A percentile compares a stretch with the other conserved stretches of the same genome.
Conservation (phyloP, 1,284 basidiomycete species). For the Rhodotorula sp. region DNA sequence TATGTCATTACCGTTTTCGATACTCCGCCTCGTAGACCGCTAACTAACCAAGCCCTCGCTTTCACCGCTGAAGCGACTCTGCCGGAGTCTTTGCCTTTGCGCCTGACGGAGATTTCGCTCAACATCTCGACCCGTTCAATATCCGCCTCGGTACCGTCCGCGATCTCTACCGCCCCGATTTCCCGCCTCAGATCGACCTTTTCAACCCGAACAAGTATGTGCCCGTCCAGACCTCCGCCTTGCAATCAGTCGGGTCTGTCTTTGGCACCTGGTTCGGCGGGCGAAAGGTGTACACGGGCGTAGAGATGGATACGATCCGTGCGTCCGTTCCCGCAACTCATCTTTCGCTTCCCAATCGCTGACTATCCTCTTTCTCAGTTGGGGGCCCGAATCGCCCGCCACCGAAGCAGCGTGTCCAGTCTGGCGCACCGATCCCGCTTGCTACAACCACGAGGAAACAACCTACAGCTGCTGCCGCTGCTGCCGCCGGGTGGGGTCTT, state of each 20-base stretch:
- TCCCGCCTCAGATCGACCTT: conserved; percentile 21
- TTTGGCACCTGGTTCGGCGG: conserved; percentile 34
- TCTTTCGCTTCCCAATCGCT: background rate
- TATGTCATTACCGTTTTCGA: background rate
- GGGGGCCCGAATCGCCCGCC: conserved; percentile 37
- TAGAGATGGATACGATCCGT: conserved; percentile 36
- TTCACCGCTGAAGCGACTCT: conserved; percentile 13
- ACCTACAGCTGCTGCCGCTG: background rate
- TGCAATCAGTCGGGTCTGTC: conserved; percentile 20
- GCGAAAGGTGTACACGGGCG: conserved; percentile 30
- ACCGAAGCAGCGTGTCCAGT: conserved; percentile 19
- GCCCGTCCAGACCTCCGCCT: conserved; percentile 19
- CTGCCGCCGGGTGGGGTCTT: background rate
- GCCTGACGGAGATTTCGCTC: conserved; percentile 37
- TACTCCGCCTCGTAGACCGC: background rate
- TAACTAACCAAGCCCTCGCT: too few relatives aligned
- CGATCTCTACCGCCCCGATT: conserved; percentile 31
- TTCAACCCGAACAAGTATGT: conserved; percentile 25
- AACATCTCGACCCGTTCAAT: conserved; percentile 34
- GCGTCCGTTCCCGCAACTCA: background rate
- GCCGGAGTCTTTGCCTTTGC: conserved; percentile 27
- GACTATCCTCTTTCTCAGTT: conserved; percentile 11
- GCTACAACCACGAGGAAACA: background rate
- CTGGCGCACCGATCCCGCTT: conserved; percentile 5
- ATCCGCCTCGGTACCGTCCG: conserved; percentile 35